Conservation (phyloP, 2,329 filamentous ascomycete genomes). For the Hawksworthiomyces lignivorus region DNA sequence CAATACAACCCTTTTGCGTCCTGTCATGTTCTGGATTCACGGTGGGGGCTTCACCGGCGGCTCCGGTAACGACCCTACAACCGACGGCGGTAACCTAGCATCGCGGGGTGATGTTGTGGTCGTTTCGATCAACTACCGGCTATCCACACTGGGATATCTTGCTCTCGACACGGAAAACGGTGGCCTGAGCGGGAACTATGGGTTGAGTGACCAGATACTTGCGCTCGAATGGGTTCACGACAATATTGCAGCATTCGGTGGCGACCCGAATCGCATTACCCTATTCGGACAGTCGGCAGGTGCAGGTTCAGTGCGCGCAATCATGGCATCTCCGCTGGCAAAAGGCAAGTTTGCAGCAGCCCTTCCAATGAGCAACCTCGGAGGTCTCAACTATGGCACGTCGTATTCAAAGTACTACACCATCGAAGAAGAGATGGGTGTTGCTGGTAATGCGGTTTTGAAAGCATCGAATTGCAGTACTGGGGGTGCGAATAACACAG, state of each 20-base stretch:
- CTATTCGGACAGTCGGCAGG: conserved; percentile 50
- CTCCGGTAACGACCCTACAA: conserved; percentile 27
- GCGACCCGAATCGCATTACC: conserved; percentile 47
- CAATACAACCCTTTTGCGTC: conserved; percentile 18
- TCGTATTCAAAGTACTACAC: conserved; percentile 53
- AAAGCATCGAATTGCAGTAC: conserved; percentile 42
- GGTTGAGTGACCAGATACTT: conserved; percentile 40
- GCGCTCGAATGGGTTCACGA: conserved; percentile 43
- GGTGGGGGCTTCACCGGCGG: conserved; percentile 51
- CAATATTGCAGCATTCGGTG: conserved; percentile 47
- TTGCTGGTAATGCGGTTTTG: conserved; percentile 44
- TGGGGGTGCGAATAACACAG: conserved; percentile 18
- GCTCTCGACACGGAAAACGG: conserved; percentile 36
- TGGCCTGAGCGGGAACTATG: conserved; percentile 39
- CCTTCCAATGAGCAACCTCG: conserved; percentile 34
- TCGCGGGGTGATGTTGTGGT: conserved; percentile 52
- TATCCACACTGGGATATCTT: conserved; percentile 50
- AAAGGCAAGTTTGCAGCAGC: conserved; percentile 40
- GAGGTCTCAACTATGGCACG: conserved; percentile 43
- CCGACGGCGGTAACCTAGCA: conserved; percentile 48
- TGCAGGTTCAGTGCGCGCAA: conserved; percentile 40
- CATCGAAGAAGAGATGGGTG: conserved; percentile 40
- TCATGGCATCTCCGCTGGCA: conserved; percentile 41
- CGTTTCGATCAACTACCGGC: conserved; percentile 53
- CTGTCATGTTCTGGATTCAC: conserved; percentile 33